These are phyloP conservation scores for Cercospora sp. DNA, from an alignment of 2,329 filamentous ascomycete genomes.

Conservation along the genomic window DNA sequence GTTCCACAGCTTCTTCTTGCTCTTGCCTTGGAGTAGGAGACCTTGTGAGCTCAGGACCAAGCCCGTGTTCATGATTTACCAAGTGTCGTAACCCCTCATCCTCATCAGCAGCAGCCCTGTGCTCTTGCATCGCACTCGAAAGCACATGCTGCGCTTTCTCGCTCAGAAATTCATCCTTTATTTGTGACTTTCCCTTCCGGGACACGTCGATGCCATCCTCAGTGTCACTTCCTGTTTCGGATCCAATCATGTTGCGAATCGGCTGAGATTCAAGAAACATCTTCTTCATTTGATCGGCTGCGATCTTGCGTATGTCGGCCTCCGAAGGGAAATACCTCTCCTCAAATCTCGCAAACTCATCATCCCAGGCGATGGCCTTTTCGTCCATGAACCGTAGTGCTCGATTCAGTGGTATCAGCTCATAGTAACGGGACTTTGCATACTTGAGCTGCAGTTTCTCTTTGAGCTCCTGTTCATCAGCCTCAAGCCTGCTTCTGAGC, in stretches of 20 bases:
- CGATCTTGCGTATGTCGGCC: constrained; percentile 90
- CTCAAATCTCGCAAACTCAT: constrained; percentile 86
- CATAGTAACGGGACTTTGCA: constrained; percentile 91
- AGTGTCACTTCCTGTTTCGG: constrained; percentile 17
- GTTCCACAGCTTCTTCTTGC: constrained; percentile 41
- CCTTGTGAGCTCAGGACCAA: constrained; percentile 26
- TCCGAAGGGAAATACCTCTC: constrained; percentile 89
- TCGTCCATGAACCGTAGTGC: constrained; percentile 89
- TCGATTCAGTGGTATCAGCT: constrained; percentile 89
- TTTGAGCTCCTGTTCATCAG: constrained; percentile 74
- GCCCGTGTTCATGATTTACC: constrained; percentile 21
- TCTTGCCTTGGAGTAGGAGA: constrained; percentile 35
- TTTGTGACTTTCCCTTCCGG: constrained; percentile 29
- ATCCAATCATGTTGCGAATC: constrained; percentile 30
- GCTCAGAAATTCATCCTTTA: constrained; percentile 46
- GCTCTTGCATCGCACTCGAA: constrained; percentile 65
- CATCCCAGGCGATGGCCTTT: constrained; percentile 91
- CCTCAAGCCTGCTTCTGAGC: constrained; percentile 74
- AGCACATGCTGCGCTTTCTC: constrained; percentile 66
- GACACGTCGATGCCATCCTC: constrained; percentile 56
- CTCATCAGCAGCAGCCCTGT: constrained; percentile 40
- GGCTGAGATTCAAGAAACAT: constrained; percentile 91
- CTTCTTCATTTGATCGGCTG: constrained; percentile 88
- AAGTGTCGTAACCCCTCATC: constrained; percentile 22
- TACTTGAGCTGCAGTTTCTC: constrained; percentile 85